Evolutionary conservation across 2,329 filamentous ascomycete species (phyloP).

Genomic region (Mycosphaerella arachidis): DNA sequence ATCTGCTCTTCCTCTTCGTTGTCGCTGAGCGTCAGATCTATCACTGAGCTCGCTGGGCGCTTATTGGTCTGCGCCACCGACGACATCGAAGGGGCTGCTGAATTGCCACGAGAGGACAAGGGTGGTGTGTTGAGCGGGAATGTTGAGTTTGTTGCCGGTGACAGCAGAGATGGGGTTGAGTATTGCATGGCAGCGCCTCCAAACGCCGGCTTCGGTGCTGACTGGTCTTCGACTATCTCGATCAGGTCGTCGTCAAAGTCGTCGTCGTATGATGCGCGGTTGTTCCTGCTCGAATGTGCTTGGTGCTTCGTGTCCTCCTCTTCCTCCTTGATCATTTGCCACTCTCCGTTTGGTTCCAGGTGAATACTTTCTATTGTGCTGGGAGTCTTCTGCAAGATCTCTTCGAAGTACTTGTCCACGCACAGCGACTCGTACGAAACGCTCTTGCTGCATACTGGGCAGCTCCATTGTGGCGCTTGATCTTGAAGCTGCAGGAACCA

Average conservation of each 20-base stretch:
- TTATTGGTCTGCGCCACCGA: slow-evolving; percentile 38
- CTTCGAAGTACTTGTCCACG: slow-evolving; percentile 85
- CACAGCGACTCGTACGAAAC: slow-evolving; percentile 77
- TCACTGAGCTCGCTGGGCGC: slow-evolving; percentile 42
- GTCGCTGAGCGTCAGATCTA: slow-evolving; percentile 47
- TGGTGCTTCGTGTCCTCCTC: slow-evolving; percentile 37
- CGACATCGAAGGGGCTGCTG: slow-evolving; percentile 30
- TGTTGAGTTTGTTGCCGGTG: slow-evolving; percentile 27
- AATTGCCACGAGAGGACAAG: slow-evolving; percentile 42
- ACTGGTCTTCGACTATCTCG: slow-evolving; percentile 38
- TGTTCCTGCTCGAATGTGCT: slow-evolving; percentile 34
- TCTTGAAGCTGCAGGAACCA: slow-evolving; percentile 93
- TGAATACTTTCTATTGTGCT: slow-evolving; percentile 75
- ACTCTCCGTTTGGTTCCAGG: slow-evolving; percentile 80
- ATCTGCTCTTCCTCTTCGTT: slow-evolving; percentile 38
- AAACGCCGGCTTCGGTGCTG: slow-evolving; percentile 30
- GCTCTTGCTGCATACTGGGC: slow-evolving; percentile 83
- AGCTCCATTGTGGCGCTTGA: slow-evolving; percentile 95
- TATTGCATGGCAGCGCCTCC: slow-evolving; percentile 31
- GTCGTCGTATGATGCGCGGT: slow-evolving; percentile 33
- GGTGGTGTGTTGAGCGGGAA: slow-evolving; percentile 43
- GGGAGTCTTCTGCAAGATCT: slow-evolving; percentile 73
- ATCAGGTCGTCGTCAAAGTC: slow-evolving; percentile 44
- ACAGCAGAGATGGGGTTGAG: slow-evolving; percentile 19
- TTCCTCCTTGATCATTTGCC: slow-evolving; percentile 53